Evolutionary conservation across 2,329 filamentous ascomycete species (phyloP), one percentile per base, ranked within the genome.

Genomic region (Microdochium paspali): DNA sequence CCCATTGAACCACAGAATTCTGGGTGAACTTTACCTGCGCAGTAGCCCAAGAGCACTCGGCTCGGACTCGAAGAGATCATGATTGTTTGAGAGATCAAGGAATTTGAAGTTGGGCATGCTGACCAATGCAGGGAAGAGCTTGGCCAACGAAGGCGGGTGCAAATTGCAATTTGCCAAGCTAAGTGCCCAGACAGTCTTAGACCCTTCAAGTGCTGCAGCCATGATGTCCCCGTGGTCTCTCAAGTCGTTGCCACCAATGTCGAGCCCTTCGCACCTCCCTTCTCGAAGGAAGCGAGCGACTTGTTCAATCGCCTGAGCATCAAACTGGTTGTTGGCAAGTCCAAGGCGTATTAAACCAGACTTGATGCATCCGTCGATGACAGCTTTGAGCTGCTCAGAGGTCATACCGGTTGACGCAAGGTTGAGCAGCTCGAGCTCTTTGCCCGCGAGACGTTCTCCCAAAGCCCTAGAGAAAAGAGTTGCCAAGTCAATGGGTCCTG

Each of bases 61-160:
- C 39, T 84, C 74, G 3, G 74, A 73, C 46, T 82, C 77, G 61
- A 95, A 95, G 15, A 98, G 73, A 20, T 80, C 81, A 26, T 77
- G 85, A 56, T 97, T 97, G 58, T 95, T 89, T 4, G 89, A 95
- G 30, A 98, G 72, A 62, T 97, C 93, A 50, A 98, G 80, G 61
- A 96, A 96, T 20, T 87, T 82, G 60, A 96, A 85, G 53, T 84
- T 79, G 2, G 76, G 74, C 48, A 96, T 70, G 54, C 76, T 80
- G 24, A 77, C 73, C 47, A 97, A 67, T 6, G 80, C 80, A 4
- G 89, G 88, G 45, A 97, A 75, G 12, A 97, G 72, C 47, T 80
- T 79, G 63, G 79, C 85, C 21, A 97, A 70, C 10, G 84, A 82
- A 1, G 79, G 73, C 0, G 89, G 84, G 4, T 77, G 80, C 47